Evolutionary conservation across 2,329 filamentous ascomycete genomes (phyloP).

Genomic region (Aspergillus unguis): DNA sequence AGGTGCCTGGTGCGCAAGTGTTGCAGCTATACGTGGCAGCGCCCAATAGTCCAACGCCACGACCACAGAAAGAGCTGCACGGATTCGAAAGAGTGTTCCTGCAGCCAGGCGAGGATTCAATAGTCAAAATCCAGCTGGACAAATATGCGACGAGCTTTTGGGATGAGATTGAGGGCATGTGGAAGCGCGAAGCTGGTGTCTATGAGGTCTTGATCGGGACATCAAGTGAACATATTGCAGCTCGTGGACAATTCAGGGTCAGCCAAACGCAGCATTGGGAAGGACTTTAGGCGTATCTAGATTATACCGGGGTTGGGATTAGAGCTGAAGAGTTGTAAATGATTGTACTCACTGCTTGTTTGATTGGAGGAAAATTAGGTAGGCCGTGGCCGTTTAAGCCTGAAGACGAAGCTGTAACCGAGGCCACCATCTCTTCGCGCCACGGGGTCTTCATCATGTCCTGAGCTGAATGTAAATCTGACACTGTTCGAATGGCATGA

Average conservation of each 20-base stretch:
- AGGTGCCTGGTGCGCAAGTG: conserved; percentile 50
- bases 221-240: conserved; percentile 24
- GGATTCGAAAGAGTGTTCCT: conserved; percentile 45
- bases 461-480: neutral
- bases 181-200: conserved; percentile 37
- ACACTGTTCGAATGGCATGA: neutral
- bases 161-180: conserved; percentile 40
- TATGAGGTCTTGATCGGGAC: conserved; percentile 41
- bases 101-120: conserved; percentile 33
- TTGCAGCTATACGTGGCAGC: conserved; percentile 47
- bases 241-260: conserved; percentile 19
- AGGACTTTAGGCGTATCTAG: conserved; percentile 15
- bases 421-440: neutral
- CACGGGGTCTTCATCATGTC: neutral
- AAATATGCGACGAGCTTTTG: conserved; percentile 41
- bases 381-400: neutral
- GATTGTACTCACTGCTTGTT: neutral
- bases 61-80: conserved; percentile 45
- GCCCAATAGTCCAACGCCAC: conserved; percentile 25
- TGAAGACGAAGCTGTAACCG: neutral
- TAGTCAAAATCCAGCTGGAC: conserved; percentile 31
- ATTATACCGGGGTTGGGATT: neutral
- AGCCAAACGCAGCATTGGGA: conserved; percentile 23
- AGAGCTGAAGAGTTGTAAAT: neutral
- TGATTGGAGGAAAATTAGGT: conserved; percentile 12